Evolutionary conservation across 2,329 filamentous ascomycete genomes (phyloP).

Genomic region (Orbilia javanica): DNA sequence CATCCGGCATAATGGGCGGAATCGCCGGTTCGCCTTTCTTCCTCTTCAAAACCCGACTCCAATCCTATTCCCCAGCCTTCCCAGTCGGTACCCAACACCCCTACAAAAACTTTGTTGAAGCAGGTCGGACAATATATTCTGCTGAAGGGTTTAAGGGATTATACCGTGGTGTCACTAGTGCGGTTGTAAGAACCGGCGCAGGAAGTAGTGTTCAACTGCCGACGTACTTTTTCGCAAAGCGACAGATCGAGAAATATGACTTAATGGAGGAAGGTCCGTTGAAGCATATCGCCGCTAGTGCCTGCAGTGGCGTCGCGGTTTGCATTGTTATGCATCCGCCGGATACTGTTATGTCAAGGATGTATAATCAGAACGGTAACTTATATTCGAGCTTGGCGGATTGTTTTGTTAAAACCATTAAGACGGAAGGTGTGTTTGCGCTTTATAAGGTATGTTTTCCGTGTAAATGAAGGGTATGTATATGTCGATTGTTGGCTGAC

Average conservation of each 20-base stretch:
- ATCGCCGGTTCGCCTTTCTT: constrained; percentile 97
- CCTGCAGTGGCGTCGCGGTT: constrained; percentile 92
- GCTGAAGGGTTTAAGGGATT: constrained; percentile 83
- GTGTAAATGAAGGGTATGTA: neutral
- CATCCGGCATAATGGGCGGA: constrained; percentile 89
- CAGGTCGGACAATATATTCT: constrained; percentile 81
- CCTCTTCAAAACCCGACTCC: constrained; percentile 94
- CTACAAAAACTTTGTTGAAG: constrained; percentile 88
- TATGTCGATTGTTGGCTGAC: neutral
- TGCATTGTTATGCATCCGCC: constrained; percentile 99
- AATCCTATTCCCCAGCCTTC: constrained; percentile 91
- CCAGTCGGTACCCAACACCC: constrained; percentile 97
- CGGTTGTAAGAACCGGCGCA: constrained; percentile 96
- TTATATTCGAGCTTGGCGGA: constrained; percentile 95
- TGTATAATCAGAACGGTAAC: constrained; percentile 99
- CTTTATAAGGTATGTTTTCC: constrained; percentile 78
- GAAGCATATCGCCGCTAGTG: constrained; percentile 88
- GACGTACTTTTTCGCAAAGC: constrained; percentile 98
- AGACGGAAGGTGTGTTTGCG: constrained; percentile 88
- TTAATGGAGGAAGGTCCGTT: constrained; percentile 91
- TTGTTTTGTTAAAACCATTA: constrained; percentile 89
- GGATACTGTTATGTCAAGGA: constrained; percentile 97
- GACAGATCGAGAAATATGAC: constrained; percentile 81
- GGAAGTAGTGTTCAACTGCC: constrained; percentile 95
- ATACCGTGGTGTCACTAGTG: constrained; percentile 90